Evolutionary conservation across 306 rosid genomes (phyloP).

Genomic region (Luffa acutangula): DNA sequence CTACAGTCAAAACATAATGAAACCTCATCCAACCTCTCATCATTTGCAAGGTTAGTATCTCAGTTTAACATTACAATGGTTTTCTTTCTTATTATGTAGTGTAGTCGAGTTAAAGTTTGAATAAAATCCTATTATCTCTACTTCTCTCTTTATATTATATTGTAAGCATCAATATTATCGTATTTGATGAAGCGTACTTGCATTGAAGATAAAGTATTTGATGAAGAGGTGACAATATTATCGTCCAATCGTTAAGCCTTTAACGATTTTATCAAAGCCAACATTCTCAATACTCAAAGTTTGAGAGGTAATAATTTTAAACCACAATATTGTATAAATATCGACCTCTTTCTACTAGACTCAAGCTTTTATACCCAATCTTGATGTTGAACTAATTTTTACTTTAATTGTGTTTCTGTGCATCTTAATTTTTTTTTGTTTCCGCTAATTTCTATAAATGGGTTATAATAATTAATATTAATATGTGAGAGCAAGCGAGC

Average conservation of each 20-base stretch:
- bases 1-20: too few species aligned
- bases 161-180: slow-evolving; percentile 88
- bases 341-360: background rate
- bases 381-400: background rate
- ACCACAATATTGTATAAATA: background rate
- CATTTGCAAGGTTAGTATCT: too few species aligned
- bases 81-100: background rate
- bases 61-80: too few species aligned
- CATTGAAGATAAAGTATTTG: slow-evolving; percentile 54
- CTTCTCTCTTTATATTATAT: slow-evolving; percentile 16
- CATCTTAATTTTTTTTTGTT: too few species aligned
- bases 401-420: too few species aligned
- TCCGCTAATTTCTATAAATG: too few species aligned
- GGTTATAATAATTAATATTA: too few species aligned
- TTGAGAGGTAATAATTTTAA: background rate
- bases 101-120: background rate
- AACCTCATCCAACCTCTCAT: too few species aligned
- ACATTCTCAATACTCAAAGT: background rate
- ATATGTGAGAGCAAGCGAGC: too few species aligned
- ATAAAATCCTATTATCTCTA: background rate
- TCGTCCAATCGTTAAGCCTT: slow-evolving; percentile 36
- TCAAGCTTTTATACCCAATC: background rate
- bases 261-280: background rate
- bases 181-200: too few species aligned
- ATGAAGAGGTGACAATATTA: slow-evolving; percentile 53